Base-by-base conservation (phyloP, 768 basidiomycete genomes). In the Podaxis sp. region DNA sequence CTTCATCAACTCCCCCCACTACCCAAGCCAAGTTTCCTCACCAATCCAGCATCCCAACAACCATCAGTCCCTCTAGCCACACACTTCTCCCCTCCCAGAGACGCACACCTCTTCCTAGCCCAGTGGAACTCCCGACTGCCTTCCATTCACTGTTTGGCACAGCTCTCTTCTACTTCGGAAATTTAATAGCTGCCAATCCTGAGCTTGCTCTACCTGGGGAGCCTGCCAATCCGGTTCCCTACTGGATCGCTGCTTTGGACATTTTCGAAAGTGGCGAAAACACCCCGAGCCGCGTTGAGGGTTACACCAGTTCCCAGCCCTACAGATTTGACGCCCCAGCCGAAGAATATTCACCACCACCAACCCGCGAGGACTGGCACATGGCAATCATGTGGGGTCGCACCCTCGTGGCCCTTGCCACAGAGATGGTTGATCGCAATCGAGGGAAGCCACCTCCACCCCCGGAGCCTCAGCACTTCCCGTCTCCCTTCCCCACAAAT, bases 181-280 rank as follows among this genome's bases (percentile, higher is more conserved):
- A 81, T 65, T 72, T 86, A 59, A 79, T 90, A 57, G 80, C 80
- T 4, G 80, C 81, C 63, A 78, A 85, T 50, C 73, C 83, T 1
- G 70, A 78, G 1, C 74, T 85, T 13, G 82, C 81, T 1, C 72
- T 84, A 11, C 71, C 77, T 2, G 87, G 83, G 41, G 88, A 90
- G 66, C 87, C 86, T 8, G 67, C 68, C 13, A 73, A 68, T 2
- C 77, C 85, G 12, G 75, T 77, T 3, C 78, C 82, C 0, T 89
- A 88, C 70, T 90, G 85, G 84, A 79, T 87, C 40, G 80, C 83
- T n/a, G 86, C 88, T 1, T 76, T 91, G 57, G 87, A 89, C 67
- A 85, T 87, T 6, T 87, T 90, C 66, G 86, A 89, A 73, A 84
- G 82, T 6, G 87, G 87, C 49, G 87, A 89, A 67, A 84, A 79